phyloP scores from a whole-genome alignment of 2,329 filamentous ascomycete species.

The Escovopsis weberi region DNA sequence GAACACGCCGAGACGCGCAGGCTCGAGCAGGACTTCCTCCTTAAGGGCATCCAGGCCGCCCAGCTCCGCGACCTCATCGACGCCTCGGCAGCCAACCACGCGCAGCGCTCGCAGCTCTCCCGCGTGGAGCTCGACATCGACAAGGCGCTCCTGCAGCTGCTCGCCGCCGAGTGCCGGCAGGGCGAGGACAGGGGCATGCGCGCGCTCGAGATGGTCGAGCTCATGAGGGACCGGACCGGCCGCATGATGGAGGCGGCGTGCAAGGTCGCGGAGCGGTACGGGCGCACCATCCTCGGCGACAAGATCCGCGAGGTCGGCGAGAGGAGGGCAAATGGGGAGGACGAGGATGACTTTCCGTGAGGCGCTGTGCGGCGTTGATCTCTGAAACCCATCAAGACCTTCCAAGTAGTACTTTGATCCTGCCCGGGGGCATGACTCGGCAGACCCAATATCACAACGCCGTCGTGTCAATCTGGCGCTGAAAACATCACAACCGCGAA shows the following conservation, averaged over 20 bases:
- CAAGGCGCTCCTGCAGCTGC: conserved; percentile 75
- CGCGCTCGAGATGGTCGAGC: conserved; percentile 72
- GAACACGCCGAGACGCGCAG: conserved; percentile 36
- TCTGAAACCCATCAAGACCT: too few species aligned
- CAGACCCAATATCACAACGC: too few species aligned
- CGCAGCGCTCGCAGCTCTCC: conserved; percentile 52
- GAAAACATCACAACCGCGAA: too few species aligned
- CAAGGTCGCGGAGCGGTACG: conserved; percentile 80
- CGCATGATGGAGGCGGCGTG: conserved; percentile 84
- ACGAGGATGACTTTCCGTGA: conserved; percentile 30
- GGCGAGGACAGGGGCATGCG: conserved; percentile 92
- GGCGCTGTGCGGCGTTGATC: too few species aligned
- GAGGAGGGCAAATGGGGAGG: conserved; percentile 44
- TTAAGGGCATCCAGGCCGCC: conserved; percentile 54
- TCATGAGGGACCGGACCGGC: conserved; percentile 74
- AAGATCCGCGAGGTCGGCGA: conserved; percentile 86
- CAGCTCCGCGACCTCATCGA: conserved; percentile 64
- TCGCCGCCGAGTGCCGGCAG: conserved; percentile 80
- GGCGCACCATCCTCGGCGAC: conserved; percentile 61
- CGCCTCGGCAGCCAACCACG: conserved; percentile 40
- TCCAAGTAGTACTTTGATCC: too few species aligned
- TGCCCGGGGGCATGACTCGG: too few species aligned
- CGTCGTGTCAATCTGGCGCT: too few species aligned
- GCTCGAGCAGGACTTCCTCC: conserved; percentile 71
- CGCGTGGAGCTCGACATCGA: conserved; percentile 73